Base-by-base conservation (phyloP, 306 rosid genomes). In the Heteromeles arbutifolia region DNA sequence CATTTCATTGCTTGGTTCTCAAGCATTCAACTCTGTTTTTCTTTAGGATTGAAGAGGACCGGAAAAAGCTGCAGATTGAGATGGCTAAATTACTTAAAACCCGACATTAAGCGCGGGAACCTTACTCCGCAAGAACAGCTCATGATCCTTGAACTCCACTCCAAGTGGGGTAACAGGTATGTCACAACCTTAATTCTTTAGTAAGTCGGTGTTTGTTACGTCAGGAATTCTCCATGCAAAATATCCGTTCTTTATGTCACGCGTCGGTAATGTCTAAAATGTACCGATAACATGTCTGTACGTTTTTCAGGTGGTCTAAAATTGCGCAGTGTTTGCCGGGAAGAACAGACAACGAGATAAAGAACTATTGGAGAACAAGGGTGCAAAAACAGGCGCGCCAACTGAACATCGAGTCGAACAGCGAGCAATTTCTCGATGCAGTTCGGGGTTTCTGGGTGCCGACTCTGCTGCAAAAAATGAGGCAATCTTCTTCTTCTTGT, bases 1-100 rank as follows among this genome's bases (percentile, higher is more conserved):
- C 26, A 8, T 73, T 70, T 68, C 50, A 22, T 22, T 41, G 8
- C 8, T 29, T 21, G 18, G 45, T 12, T 68, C 41, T 59, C 54
- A 50, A 50, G 54, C 63, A 57, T 70, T 50, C 10, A 29, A 69
- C 41, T n/a, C 64, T 26, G 34, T 64, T 25, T 57, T 57, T 0
- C 4, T 82, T 74, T 85, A 95, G 98, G 98, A 81, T 67, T 95
- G 77, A 90, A 95, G 92, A 95, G 98, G 82, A 92, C 93, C 21
- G 98, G 98, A 39, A 95, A 95, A 74, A 95, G 98, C 80, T 95
- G 98, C 83, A 92, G 98, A 80, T 79, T 95, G 31, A 89, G 98
- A 76, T 95, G 98, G 98, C 83, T 95, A 45, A 95, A 95, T 76
- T 95, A 95, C 72, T 84, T 95, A 76, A 95, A 92, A 84, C 98